Evolutionary conservation across 2,329 filamentous ascomycete species (phyloP), one percentile per base, ranked within the genome.

Genomic region (Daldinia eschscholtzii): DNA sequence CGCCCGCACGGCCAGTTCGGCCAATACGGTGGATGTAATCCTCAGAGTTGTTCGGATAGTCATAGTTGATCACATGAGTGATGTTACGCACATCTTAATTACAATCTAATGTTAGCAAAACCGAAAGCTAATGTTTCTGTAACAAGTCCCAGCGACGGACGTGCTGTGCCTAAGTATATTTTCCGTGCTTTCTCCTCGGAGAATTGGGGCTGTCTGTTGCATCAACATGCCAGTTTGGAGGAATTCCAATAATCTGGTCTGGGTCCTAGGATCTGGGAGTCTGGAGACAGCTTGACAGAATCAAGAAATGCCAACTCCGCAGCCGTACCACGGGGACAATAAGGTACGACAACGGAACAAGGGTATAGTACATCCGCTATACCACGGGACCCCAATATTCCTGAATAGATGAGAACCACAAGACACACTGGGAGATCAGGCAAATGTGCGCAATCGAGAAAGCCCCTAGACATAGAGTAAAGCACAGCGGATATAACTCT

Each of bases 41-140:
- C 86, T 99, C 96, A 78, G 96, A 90, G 84, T 98, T 98, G 87
- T 98, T 98, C 82, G 95, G 95, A 84, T 98, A 98, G 83, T 98
- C 96, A 93, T 98, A 98, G 91, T 98, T 98, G 86, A 99, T 89
- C 85, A 99, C 96, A 86, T 99, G 96, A 85, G 96, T 98, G 87
- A 99, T 99, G 89, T 99, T 97, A 86, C 94, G 95, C 87, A 99
- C 96, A 92, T 99, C 96, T 98, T 98, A 80, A 79, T 78, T 79
- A 77, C 77, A 78, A 72, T 48, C 84, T 85, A 81, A 89, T 87
- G 92, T 97, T 97, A 97, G 93, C 89, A 89, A 83, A 85, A 88
- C 86, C 83, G 84, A 85, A 55, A 86, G 82, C 82, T 79, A 80
- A 80, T 76, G 78, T 48, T 76, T 55, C 52, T 79, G 81, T 83